phyloP scores from a whole-genome alignment of 805 yeast species.

The Zygotorulaspora sp. region DNA sequence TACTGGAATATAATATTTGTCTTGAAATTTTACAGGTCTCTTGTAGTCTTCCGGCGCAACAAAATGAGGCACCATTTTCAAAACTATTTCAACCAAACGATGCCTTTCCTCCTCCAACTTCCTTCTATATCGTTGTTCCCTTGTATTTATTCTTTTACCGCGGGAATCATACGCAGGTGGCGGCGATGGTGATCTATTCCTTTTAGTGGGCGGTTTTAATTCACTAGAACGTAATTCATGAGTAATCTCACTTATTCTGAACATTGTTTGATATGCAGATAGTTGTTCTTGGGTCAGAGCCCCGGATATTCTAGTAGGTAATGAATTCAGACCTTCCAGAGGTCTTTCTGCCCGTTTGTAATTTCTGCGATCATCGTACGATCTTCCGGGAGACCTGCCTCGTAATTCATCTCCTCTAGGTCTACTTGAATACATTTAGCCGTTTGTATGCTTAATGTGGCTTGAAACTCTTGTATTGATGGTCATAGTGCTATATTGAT shows the following conservation, averaged over 20 bases:
- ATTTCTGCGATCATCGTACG: slow-evolving; percentile 9
- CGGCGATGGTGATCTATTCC: slow-evolving; percentile 73
- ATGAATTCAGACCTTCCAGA: slow-evolving; percentile 7
- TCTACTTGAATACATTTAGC: too few species aligned
- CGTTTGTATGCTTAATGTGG: too few species aligned
- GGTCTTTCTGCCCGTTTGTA: slow-evolving; percentile 2
- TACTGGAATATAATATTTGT: slow-evolving; percentile 81
- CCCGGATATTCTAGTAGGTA: slow-evolving; percentile 45
- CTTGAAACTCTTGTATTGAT: too few species aligned
- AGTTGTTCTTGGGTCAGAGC: slow-evolving; percentile 70
- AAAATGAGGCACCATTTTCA: slow-evolving; percentile 67
- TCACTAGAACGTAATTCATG: slow-evolving; percentile 50
- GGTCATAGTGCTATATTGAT: too few species aligned
- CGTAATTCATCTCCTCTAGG: too few species aligned
- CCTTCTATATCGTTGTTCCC: slow-evolving; percentile 61
- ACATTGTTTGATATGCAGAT: slow-evolving; percentile 62
- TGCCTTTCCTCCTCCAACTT: slow-evolving; percentile 76
- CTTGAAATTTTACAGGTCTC: slow-evolving; percentile 65
- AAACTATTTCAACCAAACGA: slow-evolving; percentile 67
- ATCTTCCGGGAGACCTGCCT: slow-evolving; percentile 3
- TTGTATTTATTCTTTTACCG: slow-evolving; percentile 83
- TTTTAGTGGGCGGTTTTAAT: slow-evolving; percentile 46
- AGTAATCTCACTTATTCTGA: slow-evolving; percentile 78
- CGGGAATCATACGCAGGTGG: slow-evolving; percentile 82
- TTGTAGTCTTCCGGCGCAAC: slow-evolving; percentile 75